These are phyloP conservation scores for Boeremia lycopersici DNA, from an alignment of 2,329 filamentous ascomycete genomes.

Conservation along the genomic window DNA sequence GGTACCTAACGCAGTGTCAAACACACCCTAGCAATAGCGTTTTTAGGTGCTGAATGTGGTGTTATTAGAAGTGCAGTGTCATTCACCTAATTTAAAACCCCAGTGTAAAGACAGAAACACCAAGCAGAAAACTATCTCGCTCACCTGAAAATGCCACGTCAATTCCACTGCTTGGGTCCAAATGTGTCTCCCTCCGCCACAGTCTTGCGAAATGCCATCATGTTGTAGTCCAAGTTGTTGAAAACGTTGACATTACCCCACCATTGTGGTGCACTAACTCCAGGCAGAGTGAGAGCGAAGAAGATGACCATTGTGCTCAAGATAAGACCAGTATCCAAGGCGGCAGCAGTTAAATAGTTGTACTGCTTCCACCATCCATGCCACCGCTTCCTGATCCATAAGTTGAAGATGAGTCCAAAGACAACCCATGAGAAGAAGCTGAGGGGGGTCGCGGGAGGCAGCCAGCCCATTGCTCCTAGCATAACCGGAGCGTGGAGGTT, in stretches of 20 bases:
- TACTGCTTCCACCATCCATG: conserved; percentile 33
- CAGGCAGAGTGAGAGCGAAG: conserved; percentile 30
- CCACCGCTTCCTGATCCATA: conserved; percentile 26
- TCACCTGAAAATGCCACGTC: too few relatives aligned
- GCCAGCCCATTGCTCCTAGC: conserved; percentile 63
- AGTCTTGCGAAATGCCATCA: conserved; percentile 23
- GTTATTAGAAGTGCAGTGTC: too few relatives aligned
- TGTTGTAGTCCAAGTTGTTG: conserved; percentile 24
- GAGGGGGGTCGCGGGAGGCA: conserved; percentile 57
- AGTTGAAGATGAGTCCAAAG: conserved; percentile 35
- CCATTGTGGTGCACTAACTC: conserved; percentile 31
- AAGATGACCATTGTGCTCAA: conserved; percentile 35
- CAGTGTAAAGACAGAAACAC: too few relatives aligned
- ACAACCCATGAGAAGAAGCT: conserved; percentile 34
- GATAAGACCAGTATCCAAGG: conserved; percentile 33
- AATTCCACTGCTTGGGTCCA: conserved; percentile 25
- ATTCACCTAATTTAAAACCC: too few relatives aligned
- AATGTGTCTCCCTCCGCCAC: conserved; percentile 25
- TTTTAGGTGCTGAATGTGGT: too few relatives aligned
- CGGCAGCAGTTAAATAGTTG: conserved; percentile 34
- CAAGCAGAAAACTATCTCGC: too few relatives aligned
- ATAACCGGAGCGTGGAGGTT: conserved; percentile 64
- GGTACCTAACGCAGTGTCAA: too few relatives aligned
- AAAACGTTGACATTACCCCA: conserved; percentile 30
- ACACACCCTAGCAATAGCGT: too few relatives aligned